phyloP scores from a whole-genome alignment of 345 rosid species.

The Raphanus sativus region DNA sequence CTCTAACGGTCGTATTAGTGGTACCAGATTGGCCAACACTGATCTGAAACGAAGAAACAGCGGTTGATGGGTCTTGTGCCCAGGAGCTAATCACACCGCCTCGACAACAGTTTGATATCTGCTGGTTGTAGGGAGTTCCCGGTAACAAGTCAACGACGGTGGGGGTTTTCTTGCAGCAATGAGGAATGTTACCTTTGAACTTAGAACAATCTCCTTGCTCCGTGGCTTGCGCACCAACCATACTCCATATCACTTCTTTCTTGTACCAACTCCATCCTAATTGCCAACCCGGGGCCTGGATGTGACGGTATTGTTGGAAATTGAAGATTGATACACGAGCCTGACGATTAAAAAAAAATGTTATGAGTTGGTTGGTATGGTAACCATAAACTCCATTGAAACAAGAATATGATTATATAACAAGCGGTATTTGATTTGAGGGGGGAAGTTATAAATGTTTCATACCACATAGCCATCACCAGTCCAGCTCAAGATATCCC shows the following conservation, averaged over 20 bases:
- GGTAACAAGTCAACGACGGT: constrained; percentile 82
- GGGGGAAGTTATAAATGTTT: background rate
- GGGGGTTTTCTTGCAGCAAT: constrained; percentile 79
- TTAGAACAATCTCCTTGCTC: constrained; percentile 92
- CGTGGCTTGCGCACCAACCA: constrained; percentile 75
- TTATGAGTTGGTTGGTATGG: background rate
- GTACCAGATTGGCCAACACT: constrained; percentile 82
- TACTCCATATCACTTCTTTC: constrained; percentile 82
- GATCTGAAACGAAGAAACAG: constrained; percentile 73
- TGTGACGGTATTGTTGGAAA: constrained; percentile 89
- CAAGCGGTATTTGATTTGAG: background rate
- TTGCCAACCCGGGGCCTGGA: constrained; percentile 79
- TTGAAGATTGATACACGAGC: constrained; percentile 74
- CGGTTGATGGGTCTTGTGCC: constrained; percentile 72
- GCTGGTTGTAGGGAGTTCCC: constrained; percentile 68
- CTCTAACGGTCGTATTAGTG: constrained; percentile 60
- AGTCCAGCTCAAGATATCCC: background rate
- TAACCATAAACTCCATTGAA: background rate
- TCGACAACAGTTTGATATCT: constrained; percentile 77
- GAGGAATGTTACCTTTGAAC: constrained; percentile 77
- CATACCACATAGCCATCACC: background rate
- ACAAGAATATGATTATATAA: background rate
- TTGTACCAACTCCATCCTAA: constrained; percentile 82
- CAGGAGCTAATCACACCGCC: constrained; percentile 82
- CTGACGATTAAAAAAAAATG: constrained; percentile 26